These are phyloP conservation scores for Eragrostis tef DNA, from an alignment of 202 grass and related monocot genomes.

Conservation along the genomic window DNA sequence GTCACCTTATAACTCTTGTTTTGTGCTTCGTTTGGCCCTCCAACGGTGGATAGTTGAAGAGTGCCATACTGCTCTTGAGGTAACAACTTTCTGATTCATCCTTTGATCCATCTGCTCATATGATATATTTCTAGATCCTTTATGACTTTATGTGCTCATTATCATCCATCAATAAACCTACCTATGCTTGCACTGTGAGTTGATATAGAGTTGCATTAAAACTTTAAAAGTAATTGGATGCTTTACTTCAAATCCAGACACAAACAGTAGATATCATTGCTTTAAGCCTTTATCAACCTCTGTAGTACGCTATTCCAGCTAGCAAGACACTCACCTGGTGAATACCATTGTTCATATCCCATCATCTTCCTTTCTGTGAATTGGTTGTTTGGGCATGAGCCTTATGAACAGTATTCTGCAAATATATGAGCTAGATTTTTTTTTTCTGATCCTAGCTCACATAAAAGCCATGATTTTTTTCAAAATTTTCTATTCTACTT, in stretches of 20 bases:
- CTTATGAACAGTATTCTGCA: slow-evolving; percentile 8
- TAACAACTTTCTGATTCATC: slow-evolving; percentile 45
- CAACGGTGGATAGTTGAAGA: slow-evolving; percentile 44
- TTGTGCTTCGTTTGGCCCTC: slow-evolving; percentile 44
- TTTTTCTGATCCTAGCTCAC: slow-evolving; percentile 19
- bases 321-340: not conserved
- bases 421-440: not conserved
- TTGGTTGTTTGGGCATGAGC: slow-evolving; percentile 1
- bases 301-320: not conserved
- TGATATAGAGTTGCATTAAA: slow-evolving; percentile 6
- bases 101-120: slow-evolving; percentile 26
- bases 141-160: slow-evolving; percentile 4
- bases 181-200: not conserved
- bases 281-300: slow-evolving; percentile 14
- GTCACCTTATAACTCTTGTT: slow-evolving; percentile 55
- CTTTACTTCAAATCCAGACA: not conserved
- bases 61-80: slow-evolving; percentile 43
- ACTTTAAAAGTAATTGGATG: not conserved
- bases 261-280: slow-evolving; percentile 3
- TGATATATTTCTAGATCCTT: slow-evolving; percentile 16
- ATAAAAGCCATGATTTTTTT: slow-evolving; percentile 12
- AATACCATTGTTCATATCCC: slow-evolving; percentile 20
- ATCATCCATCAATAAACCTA: slow-evolving; percentile 21
- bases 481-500: not conserved
- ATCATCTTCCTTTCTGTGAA: not conserved